Percentiles rank a stretch among this genome's conserved stretches.
These are phyloP conservation scores for Auriculariales sp. DNA, from an alignment of 768 basidiomycete genomes.

Conservation along the genomic window DNA sequence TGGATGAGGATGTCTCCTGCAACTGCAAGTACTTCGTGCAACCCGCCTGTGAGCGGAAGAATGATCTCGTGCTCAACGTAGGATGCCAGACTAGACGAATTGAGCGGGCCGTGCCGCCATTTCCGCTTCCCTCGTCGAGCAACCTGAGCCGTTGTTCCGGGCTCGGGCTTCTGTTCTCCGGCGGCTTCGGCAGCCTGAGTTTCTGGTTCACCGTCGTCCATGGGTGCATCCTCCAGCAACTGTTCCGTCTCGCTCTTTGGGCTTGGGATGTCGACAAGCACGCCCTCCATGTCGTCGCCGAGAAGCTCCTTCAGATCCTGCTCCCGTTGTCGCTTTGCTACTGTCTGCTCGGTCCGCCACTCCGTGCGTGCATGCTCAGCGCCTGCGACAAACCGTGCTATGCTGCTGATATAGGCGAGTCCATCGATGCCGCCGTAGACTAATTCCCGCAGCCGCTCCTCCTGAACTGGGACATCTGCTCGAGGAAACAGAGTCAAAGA, in stretches of 20 bases:
- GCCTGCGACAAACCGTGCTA: constrained; percentile 49
- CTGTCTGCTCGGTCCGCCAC: neutral
- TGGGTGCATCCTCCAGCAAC: neutral
- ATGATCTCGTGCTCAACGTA: constrained; percentile 28
- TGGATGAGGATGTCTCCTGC: constrained; percentile 9
- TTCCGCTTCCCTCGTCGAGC: neutral
- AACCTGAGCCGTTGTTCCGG: constrained; percentile 1
- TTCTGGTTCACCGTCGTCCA: constrained; percentile 1
- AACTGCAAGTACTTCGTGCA: constrained; percentile 23
- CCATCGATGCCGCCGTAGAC: constrained; percentile 73
- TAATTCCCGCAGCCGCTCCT: constrained; percentile 54
- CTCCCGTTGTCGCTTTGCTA: too few relatives aligned
- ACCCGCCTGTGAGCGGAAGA: constrained; percentile 25
- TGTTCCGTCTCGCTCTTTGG: neutral
- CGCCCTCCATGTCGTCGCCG: too few relatives aligned
- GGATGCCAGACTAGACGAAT: constrained; percentile 16
- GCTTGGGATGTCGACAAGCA: too few relatives aligned
- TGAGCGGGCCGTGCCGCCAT: neutral
- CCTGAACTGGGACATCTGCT: constrained; percentile 10
- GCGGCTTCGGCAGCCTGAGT: neutral
- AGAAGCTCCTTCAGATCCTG: too few relatives aligned
- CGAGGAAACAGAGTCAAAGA: neutral
- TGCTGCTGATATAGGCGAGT: constrained; percentile 57
- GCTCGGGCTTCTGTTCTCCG: constrained; percentile 3
- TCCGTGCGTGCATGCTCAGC: neutral